A percentile compares a stretch with the other conserved stretches of the same genome.
Evolutionary conservation across 2,329 filamentous ascomycete genomes (phyloP).

Genomic region (Epichloe festucae): DNA sequence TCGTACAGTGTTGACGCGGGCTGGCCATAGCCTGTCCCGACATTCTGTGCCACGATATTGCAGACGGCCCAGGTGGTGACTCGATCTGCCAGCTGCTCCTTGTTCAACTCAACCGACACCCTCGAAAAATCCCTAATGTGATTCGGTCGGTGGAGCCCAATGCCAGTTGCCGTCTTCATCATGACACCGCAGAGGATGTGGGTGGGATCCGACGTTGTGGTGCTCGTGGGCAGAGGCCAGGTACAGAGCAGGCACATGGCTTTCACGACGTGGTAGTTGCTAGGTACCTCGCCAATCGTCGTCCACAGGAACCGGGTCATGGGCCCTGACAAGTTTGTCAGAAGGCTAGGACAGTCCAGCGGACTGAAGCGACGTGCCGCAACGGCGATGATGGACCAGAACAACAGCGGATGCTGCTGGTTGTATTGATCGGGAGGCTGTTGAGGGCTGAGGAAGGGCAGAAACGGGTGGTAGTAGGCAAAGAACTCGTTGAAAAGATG

Average conservation of each 20-base stretch:
- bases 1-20: constrained; percentile 67
- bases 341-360: constrained; percentile 42
- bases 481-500: constrained; percentile 66
- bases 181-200: constrained; percentile 72
- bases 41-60: constrained; percentile 70
- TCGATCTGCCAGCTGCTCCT: constrained; percentile 66
- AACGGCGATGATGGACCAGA: constrained; percentile 72
- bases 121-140: constrained; percentile 75
- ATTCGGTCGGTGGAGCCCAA: constrained; percentile 67
- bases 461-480: constrained; percentile 60
- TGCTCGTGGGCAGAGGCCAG: constrained; percentile 74
- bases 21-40: constrained; percentile 75
- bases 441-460: constrained; percentile 58
- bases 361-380: constrained; percentile 57
- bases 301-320: constrained; percentile 63
- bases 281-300: constrained; percentile 64
- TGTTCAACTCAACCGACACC: constrained; percentile 60
- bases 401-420: constrained; percentile 65
- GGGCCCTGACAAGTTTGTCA: constrained; percentile 54
- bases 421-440: constrained; percentile 62
- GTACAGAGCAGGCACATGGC: constrained; percentile 67
- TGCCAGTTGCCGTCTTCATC: constrained; percentile 79
- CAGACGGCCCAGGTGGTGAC: constrained; percentile 74
- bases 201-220: constrained; percentile 65
- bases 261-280: constrained; percentile 70